Conservation (phyloP, 75 land plant genomes). For the Pinus albicaulis region DNA sequence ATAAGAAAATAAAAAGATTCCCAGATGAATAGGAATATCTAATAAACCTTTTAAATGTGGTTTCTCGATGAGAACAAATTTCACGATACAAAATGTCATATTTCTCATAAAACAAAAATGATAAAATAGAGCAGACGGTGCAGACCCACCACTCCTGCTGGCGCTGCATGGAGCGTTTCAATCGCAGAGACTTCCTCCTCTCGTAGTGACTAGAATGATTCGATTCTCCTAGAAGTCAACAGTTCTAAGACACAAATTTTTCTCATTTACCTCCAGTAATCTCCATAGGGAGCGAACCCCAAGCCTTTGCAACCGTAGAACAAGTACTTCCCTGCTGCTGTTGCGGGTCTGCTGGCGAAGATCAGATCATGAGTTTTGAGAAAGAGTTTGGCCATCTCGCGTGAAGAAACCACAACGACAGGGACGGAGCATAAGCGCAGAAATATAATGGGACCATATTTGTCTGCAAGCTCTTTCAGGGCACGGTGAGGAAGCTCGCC, state of each 20-base stretch:
- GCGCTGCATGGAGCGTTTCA: too few species aligned
- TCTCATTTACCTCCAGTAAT: conserved; percentile 32
- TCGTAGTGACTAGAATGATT: conserved; percentile 5
- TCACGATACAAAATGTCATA: too few species aligned
- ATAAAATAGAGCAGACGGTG: too few species aligned
- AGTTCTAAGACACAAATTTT: conserved; percentile 25
- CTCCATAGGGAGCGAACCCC: conserved; percentile 21
- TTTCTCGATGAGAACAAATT: too few species aligned
- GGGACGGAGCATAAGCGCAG: conserved; percentile 1
- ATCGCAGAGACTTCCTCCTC: conserved; percentile 14
- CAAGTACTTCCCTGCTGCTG: background rate
- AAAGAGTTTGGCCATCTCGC: background rate
- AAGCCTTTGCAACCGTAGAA: background rate
- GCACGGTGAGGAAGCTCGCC: conserved; percentile 2
- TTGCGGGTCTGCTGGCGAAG: background rate
- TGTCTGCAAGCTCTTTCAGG: background rate
- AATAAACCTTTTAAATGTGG: too few species aligned
- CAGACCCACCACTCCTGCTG: too few species aligned
- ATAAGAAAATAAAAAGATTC: too few species aligned
- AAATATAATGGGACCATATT: conserved; percentile 7
- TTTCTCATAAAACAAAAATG: too few species aligned
- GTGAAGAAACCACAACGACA: background rate
- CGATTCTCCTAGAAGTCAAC: conserved; percentile 12
- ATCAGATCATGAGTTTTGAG: conserved; percentile 16
- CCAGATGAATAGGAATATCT: too few species aligned